These are phyloP conservation scores for Coniochaeta ligniaria DNA, from an alignment of 2,329 filamentous ascomycete species.

Conservation along the genomic window DNA sequence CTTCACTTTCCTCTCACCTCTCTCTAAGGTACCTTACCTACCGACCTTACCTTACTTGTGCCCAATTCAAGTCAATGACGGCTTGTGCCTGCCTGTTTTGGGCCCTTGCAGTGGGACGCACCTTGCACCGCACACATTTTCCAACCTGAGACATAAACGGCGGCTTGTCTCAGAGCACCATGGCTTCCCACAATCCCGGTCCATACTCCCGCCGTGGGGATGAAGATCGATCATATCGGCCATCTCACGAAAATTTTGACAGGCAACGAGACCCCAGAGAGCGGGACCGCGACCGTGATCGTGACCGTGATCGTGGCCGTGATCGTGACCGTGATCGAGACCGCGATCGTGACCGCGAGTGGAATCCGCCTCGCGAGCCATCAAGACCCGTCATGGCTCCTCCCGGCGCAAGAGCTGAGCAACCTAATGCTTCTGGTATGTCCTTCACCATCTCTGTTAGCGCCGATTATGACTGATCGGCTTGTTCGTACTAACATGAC, in stretches of 20 bases:
- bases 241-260: conserved; percentile 4
- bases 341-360: conserved; percentile 1
- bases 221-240: background rate
- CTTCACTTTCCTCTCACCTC: background rate
- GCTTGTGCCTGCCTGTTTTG: background rate
- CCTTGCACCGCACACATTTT: background rate
- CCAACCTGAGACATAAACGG: background rate
- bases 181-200: background rate
- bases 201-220: background rate
- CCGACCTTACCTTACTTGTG: too few relatives aligned
- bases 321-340: conserved; percentile 6
- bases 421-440: background rate
- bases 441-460: background rate
- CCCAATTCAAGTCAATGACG: background rate
- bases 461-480: background rate
- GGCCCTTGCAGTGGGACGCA: background rate
- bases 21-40: background rate
- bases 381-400: background rate
- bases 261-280: conserved; percentile 4
- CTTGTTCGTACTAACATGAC: background rate
- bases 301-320: conserved; percentile 5
- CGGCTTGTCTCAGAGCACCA: background rate
- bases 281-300: conserved; percentile 9
- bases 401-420: background rate
- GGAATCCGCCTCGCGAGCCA: conserved; percentile 2